Evolutionary conservation across 1,284 basidiomycete genomes (phyloP).

Genomic region (Ganoderma sp.): DNA sequence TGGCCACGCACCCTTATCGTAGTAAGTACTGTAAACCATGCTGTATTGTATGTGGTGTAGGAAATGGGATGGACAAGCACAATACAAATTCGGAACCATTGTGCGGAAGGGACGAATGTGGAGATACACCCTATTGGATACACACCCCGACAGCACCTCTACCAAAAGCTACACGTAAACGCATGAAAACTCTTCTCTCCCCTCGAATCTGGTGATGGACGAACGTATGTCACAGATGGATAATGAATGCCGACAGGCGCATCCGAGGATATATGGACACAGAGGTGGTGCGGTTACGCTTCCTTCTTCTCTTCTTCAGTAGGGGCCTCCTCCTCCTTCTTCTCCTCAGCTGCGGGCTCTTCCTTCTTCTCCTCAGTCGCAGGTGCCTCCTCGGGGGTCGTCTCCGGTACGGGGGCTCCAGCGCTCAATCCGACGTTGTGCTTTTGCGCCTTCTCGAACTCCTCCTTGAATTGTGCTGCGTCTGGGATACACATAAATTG

Average conservation of each 20-base stretch:
- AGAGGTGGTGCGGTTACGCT: slow-evolving; percentile 36
- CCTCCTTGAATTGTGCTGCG: slow-evolving; percentile 85
- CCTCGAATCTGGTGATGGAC: slow-evolving; percentile 9
- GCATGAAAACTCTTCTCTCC: slow-evolving; percentile 12
- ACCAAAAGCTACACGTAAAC: slow-evolving; percentile 27
- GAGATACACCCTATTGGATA: slow-evolving; percentile 30
- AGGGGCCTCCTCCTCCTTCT: slow-evolving; percentile 36
- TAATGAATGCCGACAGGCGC: slow-evolving; percentile 18
- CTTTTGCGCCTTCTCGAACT: slow-evolving; percentile 85
- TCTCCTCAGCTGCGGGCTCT: slow-evolving; percentile 29
- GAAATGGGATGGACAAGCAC: slow-evolving; percentile 26
- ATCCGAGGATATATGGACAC: slow-evolving; percentile 21
- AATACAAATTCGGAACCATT: slow-evolving; percentile 21
- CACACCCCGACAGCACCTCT: slow-evolving; percentile 25
- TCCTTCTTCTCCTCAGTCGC: slow-evolving; percentile 31
- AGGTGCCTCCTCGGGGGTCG: too few species aligned
- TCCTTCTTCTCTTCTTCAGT: slow-evolving; percentile 37
- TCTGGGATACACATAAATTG: slow-evolving; percentile 54
- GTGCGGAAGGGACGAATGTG: slow-evolving; percentile 20
- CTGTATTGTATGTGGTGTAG: slow-evolving; percentile 26
- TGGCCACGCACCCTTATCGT: slow-evolving; percentile 10
- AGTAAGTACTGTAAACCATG: slow-evolving; percentile 24
- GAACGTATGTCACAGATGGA: slow-evolving; percentile 25
- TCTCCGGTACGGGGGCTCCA: slow-evolving; percentile 31
- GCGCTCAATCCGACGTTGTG: slow-evolving; percentile 59